A percentile compares a stretch with the other conserved stretches of the same genome.
Evolutionary conservation across 352 stramenopile genomes (phyloP).

Genomic region (Phytophthora pistaciae): DNA sequence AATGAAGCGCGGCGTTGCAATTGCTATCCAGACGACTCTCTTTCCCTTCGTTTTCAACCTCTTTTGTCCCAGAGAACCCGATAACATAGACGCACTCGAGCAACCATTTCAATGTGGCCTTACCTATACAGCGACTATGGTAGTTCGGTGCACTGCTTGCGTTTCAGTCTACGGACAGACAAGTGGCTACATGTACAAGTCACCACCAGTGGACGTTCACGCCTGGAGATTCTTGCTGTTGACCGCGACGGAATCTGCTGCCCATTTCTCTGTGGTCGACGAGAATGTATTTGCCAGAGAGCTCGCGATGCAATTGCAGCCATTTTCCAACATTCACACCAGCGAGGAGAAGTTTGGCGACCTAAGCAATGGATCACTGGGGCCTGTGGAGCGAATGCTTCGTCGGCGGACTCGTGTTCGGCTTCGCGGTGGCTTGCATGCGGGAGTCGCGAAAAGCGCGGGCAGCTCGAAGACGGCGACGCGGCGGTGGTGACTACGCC

Average conservation of each 20-base stretch:
- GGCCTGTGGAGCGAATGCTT: not conserved
- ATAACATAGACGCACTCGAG: conserved; percentile 26
- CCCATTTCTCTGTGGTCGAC: not conserved
- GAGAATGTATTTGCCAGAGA: conserved; percentile 1
- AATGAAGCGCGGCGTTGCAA: conserved; percentile 24
- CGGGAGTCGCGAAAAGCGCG: not conserved
- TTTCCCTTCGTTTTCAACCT: conserved; percentile 11
- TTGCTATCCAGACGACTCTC: conserved; percentile 22
- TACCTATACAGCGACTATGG: not conserved
- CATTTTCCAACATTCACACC: not conserved
- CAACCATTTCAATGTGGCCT: conserved; percentile 15
- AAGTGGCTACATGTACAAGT: not conserved
- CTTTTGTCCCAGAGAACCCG: conserved; percentile 28
- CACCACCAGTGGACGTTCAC: too few species aligned
- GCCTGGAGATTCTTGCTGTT: not conserved
- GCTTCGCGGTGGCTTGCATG: conserved; percentile 5
- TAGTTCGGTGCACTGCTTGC: not conserved
- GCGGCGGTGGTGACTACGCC: not conserved
- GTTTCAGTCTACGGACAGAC: not conserved
- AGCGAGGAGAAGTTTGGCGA: not conserved
- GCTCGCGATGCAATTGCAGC: not conserved
- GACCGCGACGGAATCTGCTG: not conserved
- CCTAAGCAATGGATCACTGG: not conserved
- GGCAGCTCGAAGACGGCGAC: not conserved
- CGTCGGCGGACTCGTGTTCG: conserved; percentile 6